These are phyloP conservation scores for Acrodontium crateriforme DNA, from an alignment of 2,329 filamentous ascomycete species.

Conservation along the genomic window DNA sequence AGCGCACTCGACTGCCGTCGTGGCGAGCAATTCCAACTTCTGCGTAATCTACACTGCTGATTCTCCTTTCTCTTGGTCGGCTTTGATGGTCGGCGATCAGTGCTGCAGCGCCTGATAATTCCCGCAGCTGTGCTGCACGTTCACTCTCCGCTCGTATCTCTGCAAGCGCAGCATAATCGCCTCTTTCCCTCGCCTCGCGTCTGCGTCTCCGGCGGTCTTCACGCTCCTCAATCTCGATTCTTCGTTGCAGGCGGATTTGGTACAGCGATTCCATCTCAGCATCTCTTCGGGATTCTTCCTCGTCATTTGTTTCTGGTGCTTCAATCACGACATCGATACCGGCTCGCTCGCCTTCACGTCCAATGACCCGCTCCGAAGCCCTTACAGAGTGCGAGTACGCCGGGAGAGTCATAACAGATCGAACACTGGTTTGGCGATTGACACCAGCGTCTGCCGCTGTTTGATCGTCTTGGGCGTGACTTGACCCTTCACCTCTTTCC, in stretches of 20 bases:
- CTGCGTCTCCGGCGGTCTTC: slow-evolving; percentile 59
- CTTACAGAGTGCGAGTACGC: slow-evolving; percentile 62
- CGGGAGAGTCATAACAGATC: slow-evolving; percentile 89
- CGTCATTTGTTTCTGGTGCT: slow-evolving; percentile 64
- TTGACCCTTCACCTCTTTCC: too few relatives aligned
- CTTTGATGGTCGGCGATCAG: slow-evolving; percentile 47
- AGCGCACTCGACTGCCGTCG: slow-evolving; percentile 62
- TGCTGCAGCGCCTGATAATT: slow-evolving; percentile 24
- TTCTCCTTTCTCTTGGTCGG: slow-evolving; percentile 48
- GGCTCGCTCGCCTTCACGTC: slow-evolving; percentile 75
- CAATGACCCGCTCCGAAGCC: slow-evolving; percentile 69
- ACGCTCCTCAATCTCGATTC: slow-evolving; percentile 61
- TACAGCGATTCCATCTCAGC: slow-evolving; percentile 88
- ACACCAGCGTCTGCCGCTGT: slow-evolving; percentile 34
- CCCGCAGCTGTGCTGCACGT: slow-evolving; percentile 34
- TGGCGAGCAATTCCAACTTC: slow-evolving; percentile 63
- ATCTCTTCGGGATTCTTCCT: slow-evolving; percentile 65
- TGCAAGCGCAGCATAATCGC: slow-evolving; percentile 56
- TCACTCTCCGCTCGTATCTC: slow-evolving; percentile 45
- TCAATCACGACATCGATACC: slow-evolving; percentile 88
- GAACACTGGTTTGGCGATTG: slow-evolving; percentile 71
- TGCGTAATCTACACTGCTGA: slow-evolving; percentile 64
- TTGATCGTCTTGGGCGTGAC: too few relatives aligned
- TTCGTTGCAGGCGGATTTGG: slow-evolving; percentile 68
- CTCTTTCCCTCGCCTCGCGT: slow-evolving; percentile 56